Conservation (phyloP, 2,329 filamentous ascomycete genomes). For the Xylaria sp. region DNA sequence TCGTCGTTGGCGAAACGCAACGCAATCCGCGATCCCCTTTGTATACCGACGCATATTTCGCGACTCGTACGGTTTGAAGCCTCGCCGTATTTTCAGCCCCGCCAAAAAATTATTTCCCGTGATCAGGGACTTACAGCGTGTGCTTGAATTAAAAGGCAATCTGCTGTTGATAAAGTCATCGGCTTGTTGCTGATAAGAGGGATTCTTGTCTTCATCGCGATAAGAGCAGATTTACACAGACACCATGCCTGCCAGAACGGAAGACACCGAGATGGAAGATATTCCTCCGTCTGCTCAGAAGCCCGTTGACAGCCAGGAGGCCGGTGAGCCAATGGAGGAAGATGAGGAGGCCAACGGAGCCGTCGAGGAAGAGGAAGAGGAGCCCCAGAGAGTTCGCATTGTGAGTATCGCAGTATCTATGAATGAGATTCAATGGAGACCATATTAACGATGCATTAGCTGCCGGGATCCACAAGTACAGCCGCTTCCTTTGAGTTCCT, state of each 20-base stretch:
- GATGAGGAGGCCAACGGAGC: slow-evolving; percentile 31
- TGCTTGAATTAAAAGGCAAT: too few relatives aligned
- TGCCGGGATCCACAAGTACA: slow-evolving; percentile 78
- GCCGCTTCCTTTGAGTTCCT: slow-evolving; percentile 94
- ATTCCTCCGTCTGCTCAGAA: slow-evolving; percentile 30
- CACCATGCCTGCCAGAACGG: slow-evolving; percentile 27
- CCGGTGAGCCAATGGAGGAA: slow-evolving; percentile 31
- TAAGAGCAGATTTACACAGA: not conserved
- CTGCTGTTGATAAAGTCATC: too few relatives aligned
- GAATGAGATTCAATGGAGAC: slow-evolving; percentile 1
- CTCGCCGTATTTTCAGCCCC: too few relatives aligned
- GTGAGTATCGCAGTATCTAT: slow-evolving; percentile 37
- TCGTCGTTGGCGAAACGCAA: too few relatives aligned
- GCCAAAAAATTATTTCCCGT: too few relatives aligned
- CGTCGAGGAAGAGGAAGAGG: slow-evolving; percentile 44
- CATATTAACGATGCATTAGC: slow-evolving; percentile 43
- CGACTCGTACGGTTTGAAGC: too few relatives aligned
- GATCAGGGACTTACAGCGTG: too few relatives aligned
- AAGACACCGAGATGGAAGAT: slow-evolving; percentile 31
- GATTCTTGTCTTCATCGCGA: too few relatives aligned
- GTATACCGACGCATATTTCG: too few relatives aligned
- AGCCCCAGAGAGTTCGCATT: slow-evolving; percentile 56
- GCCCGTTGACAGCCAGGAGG: slow-evolving; percentile 39
- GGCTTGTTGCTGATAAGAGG: too few relatives aligned
- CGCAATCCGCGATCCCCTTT: too few relatives aligned